Evolutionary conservation across 768 basidiomycete species (phyloP).

Genomic region (Lenzites betulinus): DNA sequence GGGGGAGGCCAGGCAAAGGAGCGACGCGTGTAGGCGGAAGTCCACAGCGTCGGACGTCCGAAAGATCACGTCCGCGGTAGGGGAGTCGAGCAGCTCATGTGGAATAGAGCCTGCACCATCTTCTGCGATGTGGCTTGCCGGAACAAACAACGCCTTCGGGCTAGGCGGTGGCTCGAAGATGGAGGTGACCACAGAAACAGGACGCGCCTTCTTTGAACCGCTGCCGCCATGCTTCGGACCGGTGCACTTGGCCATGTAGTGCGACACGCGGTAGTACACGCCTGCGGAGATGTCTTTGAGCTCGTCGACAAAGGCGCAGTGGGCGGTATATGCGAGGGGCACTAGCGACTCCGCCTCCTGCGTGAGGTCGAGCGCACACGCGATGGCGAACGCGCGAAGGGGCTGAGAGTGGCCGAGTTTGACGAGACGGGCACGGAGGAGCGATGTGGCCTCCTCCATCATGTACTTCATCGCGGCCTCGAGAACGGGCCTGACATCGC

Average conservation of each 20-base stretch:
- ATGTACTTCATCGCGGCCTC: slow-evolving; percentile 27
- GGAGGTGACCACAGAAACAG: slow-evolving; percentile 5
- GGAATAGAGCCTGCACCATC: background rate
- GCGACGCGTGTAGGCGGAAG: slow-evolving; percentile 9
- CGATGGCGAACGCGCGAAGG: slow-evolving; percentile 15
- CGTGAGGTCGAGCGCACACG: slow-evolving; percentile 10
- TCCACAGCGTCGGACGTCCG: slow-evolving; percentile 11
- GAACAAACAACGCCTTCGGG: background rate
- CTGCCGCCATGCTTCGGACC: background rate
- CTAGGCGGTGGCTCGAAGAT: slow-evolving; percentile 6
- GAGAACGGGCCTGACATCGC: slow-evolving; percentile 22
- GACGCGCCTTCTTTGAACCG: slow-evolving; percentile 3
- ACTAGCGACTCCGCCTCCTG: slow-evolving; percentile 13
- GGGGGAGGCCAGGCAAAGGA: slow-evolving; percentile 30
- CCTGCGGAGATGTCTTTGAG: slow-evolving; percentile 17
- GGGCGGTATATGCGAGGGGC: slow-evolving; percentile 11
- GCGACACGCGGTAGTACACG: slow-evolving; percentile 18
- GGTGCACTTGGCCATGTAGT: slow-evolving; percentile 12
- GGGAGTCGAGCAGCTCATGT: slow-evolving; percentile 6
- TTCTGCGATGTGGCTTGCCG: background rate
- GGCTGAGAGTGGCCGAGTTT: slow-evolving; percentile 21
- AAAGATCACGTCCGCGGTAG: slow-evolving; percentile 14
- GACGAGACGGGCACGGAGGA: slow-evolving; percentile 13
- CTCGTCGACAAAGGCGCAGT: slow-evolving; percentile 12
- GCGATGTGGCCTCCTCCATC: slow-evolving; percentile 21